phyloP scores from a whole-genome alignment of 2,329 filamentous ascomycete genomes.

The Fulvia fulva region DNA sequence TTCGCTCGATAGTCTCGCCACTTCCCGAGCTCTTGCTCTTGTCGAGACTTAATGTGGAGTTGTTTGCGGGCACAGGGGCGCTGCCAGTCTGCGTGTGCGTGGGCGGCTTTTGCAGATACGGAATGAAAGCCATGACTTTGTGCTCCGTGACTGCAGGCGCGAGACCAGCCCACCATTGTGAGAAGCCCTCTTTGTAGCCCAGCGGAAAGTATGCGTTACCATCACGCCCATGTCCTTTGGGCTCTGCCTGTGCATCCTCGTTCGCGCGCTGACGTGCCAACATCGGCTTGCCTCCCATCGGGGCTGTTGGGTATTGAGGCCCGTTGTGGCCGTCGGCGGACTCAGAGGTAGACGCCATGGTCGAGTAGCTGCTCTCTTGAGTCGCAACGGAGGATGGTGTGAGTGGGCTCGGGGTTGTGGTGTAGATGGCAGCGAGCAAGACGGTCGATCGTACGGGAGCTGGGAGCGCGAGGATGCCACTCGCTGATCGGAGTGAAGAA shows the following conservation, averaged over 20 bases:
- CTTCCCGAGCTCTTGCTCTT: constrained; percentile 31
- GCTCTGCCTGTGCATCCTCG: constrained; percentile 21
- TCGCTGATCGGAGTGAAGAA: background rate
- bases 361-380: constrained; percentile 15
- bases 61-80: constrained; percentile 43
- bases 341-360: constrained; percentile 31
- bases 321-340: constrained; percentile 15
- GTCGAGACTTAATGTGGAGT: constrained; percentile 38
- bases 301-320: constrained; percentile 11
- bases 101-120: constrained; percentile 70
- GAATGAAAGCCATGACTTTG: constrained; percentile 79
- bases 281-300: constrained; percentile 28
- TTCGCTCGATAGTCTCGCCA: constrained; percentile 39
- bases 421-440: constrained; percentile 5
- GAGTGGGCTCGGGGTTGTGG: background rate
- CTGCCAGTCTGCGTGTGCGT: constrained; percentile 63
- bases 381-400: background rate
- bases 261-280: constrained; percentile 33
- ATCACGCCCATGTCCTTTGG: constrained; percentile 8
- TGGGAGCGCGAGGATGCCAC: background rate
- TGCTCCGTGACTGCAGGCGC: constrained; percentile 81
- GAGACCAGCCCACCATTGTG: constrained; percentile 91
- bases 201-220: constrained; percentile 62
- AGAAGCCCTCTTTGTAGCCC: constrained; percentile 85
- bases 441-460: background rate